Evolutionary conservation across 2,329 filamentous ascomycete genomes (phyloP), one percentile per base, ranked within the genome.

Genomic region (Paecilomyces variotii): DNA sequence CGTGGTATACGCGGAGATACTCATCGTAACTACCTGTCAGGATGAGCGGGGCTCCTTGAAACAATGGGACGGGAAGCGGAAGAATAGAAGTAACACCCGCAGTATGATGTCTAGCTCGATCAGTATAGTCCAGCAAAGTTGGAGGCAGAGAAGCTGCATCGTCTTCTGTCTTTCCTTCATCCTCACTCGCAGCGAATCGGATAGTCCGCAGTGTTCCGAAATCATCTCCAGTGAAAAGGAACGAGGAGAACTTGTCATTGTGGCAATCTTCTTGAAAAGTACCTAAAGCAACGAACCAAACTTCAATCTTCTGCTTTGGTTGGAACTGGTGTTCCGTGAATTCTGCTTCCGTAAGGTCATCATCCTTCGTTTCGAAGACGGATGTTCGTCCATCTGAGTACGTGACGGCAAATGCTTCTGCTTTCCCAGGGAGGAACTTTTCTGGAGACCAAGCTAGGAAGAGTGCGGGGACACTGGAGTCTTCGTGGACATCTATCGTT

Each of bases 11-110:
- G 11, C 93, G 84, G 19, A 97, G 78, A 61, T 82, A 79, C 66
- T 97, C 92, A 67, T 97, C 94, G 68, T 97, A 99, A 69, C 90
- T 95, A 3, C 94, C 94, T 0, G 92, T 97, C 2, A 96, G 68
- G 2, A 96, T 73, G 3, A 94, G 68, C 3, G 80, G 78, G 1
- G 79, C 78, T 2, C 77, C 76, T 7, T 81, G 76, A 7, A 70
- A 64, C 4, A 68, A 50, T 0, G 69, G 64, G 1, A 71, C 66
- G 0, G 80, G 68, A 2, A 96, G 75, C 0, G 91, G 90, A 2
- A 97, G 74, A 57, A 97, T 94, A 1, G 90, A 85, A 0, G 92
- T 96, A 0, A 97, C 89, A 10, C 94, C 93, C 1, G 91, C 91
- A n/a, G 80, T 79, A 67, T 96, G 91, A 14, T 82, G 80, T 61